A percentile compares a stretch with the other conserved stretches of the same genome.
Evolutionary conservation across 1,284 basidiomycete genomes (phyloP).

Genomic region (Psilocybe mexicana): DNA sequence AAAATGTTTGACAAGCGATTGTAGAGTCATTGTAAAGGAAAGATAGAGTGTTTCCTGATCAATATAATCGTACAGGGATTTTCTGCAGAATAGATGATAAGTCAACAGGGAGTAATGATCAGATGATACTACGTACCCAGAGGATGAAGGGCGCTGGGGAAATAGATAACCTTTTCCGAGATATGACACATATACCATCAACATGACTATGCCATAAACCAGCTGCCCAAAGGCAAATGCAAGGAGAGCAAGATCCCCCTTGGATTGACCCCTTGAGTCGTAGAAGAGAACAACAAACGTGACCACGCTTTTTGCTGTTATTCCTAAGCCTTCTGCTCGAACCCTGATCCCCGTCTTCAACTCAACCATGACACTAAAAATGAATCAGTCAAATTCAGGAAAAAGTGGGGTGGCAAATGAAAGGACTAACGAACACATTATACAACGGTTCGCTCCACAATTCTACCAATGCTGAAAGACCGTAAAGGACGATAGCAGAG

Average conservation of each 20-base stretch:
- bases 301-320: constrained; percentile 70
- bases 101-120: neutral
- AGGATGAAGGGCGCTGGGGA: constrained; percentile 19
- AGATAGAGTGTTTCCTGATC: constrained; percentile 57
- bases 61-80: constrained; percentile 3
- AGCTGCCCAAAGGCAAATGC: constrained; percentile 86
- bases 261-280: constrained; percentile 34
- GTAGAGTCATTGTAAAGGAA: constrained; percentile 79
- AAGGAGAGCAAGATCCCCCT: constrained; percentile 58
- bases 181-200: constrained; percentile 35
- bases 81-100: neutral
- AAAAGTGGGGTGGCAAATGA: neutral
- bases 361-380: constrained; percentile 62
- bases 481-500: constrained; percentile 68
- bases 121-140: neutral
- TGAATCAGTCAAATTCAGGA: neutral
- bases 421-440: constrained; percentile 51
- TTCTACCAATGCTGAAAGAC: constrained; percentile 72
- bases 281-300: constrained; percentile 67
- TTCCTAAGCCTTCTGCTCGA: constrained; percentile 80
- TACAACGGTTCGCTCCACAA: constrained; percentile 84
- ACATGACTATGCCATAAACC: constrained; percentile 58
- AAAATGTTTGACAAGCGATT: constrained; percentile 91
- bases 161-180: constrained; percentile 32
- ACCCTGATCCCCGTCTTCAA: constrained; percentile 70